Evolutionary conservation across 768 basidiomycete genomes (phyloP).

Genomic region (Boletus subcaerulescens): DNA sequence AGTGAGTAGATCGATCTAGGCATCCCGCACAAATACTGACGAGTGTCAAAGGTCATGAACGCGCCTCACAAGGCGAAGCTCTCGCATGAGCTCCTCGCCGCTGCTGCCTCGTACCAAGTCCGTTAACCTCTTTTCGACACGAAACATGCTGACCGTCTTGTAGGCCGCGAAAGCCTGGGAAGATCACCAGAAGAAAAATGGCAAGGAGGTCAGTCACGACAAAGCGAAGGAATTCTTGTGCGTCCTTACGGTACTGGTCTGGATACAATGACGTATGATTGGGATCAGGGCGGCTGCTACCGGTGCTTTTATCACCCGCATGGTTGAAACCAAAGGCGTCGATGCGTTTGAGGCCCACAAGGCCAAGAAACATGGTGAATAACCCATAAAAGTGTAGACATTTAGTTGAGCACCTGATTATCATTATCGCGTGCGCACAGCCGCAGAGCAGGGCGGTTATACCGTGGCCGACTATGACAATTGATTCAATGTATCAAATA

Average conservation of each 20-base stretch:
- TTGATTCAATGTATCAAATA: background rate
- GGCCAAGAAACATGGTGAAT: slow-evolving; percentile 39
- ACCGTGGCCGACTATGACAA: background rate
- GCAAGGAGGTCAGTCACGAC: slow-evolving; percentile 47
- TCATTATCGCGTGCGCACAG: slow-evolving; percentile 3
- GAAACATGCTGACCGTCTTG: background rate
- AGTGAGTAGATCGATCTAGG: slow-evolving; percentile 11
- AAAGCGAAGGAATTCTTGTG: slow-evolving; percentile 51
- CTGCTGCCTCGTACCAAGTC: slow-evolving; percentile 64
- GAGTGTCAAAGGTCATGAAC: slow-evolving; percentile 38
- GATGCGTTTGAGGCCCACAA: slow-evolving; percentile 44
- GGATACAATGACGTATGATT: background rate
- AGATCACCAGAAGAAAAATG: slow-evolving; percentile 47
- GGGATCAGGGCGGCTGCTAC: slow-evolving; percentile 48
- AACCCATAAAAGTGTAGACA: no score
- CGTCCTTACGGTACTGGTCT: slow-evolving; percentile 31
- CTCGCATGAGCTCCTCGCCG: slow-evolving; percentile 67
- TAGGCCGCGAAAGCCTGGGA: slow-evolving; percentile 67
- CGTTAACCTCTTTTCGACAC: background rate
- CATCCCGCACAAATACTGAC: background rate
- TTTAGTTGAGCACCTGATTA: background rate
- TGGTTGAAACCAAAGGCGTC: slow-evolving; percentile 59
- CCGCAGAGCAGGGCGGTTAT: background rate
- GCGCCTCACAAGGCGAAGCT: slow-evolving; percentile 55
- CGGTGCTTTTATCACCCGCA: slow-evolving; percentile 51